A percentile compares a stretch with the other conserved stretches of the same genome.
These are phyloP conservation scores for Pyricularia grisea DNA, from an alignment of 2,329 filamentous ascomycete genomes.

Conservation along the genomic window DNA sequence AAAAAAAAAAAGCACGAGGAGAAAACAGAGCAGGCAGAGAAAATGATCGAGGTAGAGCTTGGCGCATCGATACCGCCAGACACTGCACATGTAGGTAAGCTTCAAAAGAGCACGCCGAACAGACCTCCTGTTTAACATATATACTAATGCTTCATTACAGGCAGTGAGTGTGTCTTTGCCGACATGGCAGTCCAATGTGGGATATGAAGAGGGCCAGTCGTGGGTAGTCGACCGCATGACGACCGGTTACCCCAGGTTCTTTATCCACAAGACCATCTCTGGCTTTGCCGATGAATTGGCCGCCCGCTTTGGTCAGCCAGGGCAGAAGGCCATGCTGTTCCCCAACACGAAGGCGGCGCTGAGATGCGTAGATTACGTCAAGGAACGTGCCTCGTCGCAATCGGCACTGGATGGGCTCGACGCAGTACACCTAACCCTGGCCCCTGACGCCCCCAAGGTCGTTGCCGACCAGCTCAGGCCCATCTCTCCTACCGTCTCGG, in stretches of 20 bases:
- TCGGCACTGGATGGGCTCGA: conserved; percentile 37
- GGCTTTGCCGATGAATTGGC: conserved; percentile 62
- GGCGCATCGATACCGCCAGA: conserved; percentile 70
- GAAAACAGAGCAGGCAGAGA: not conserved
- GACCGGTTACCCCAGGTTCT: conserved; percentile 93
- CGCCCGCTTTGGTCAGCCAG: conserved; percentile 48
- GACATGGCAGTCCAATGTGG: conserved; percentile 84
- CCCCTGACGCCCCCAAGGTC: conserved; percentile 37
- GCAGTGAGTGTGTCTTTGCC: conserved; percentile 94
- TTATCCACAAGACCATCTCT: conserved; percentile 76
- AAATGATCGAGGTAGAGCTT: conserved; percentile 23
- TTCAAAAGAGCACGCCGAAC: not conserved
- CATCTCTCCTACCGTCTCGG: conserved; percentile 52
- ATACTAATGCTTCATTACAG: conserved; percentile 31
- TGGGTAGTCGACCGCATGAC: conserved; percentile 82
- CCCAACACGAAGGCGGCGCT: conserved; percentile 61
- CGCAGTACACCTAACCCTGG: conserved; percentile 54
- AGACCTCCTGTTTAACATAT: not conserved
- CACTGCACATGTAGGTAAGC: conserved; percentile 61
- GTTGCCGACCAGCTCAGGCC: conserved; percentile 38
- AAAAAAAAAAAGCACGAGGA: not conserved
- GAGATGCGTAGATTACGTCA: conserved; percentile 67
- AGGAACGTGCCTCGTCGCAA: conserved; percentile 42
- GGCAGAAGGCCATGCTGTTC: conserved; percentile 72
- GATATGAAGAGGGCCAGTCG: conserved; percentile 83